phyloP scores from a whole-genome alignment of 1,284 basidiomycete species.

The Pisolithus thermaeus region DNA sequence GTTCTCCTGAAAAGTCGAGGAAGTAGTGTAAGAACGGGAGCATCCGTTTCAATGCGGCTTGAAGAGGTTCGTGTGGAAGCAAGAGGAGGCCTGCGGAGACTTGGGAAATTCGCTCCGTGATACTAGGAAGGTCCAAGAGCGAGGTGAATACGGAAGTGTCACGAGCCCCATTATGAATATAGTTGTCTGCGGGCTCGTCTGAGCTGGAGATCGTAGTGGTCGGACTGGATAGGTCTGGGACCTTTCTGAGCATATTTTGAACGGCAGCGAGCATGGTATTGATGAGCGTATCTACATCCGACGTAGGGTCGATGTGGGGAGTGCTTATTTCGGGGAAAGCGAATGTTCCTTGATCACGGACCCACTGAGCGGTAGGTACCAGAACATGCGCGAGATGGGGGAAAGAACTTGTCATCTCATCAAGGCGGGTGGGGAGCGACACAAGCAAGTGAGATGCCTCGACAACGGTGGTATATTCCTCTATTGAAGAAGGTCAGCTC shows the following conservation, averaged over 20 bases:
- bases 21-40: slow-evolving; percentile 68
- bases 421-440: slow-evolving; percentile 19
- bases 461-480: slow-evolving; percentile 19
- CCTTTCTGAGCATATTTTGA: slow-evolving; percentile 50
- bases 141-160: slow-evolving; percentile 32
- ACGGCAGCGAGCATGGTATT: slow-evolving; percentile 59
- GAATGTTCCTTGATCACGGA: slow-evolving; percentile 24
- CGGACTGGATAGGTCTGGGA: slow-evolving; percentile 21
- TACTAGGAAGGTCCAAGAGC: slow-evolving; percentile 39
- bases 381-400: slow-evolving; percentile 26
- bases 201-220: neutral
- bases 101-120: slow-evolving; percentile 33
- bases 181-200: slow-evolving; percentile 29
- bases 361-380: slow-evolving; percentile 24
- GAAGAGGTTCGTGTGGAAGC: slow-evolving; percentile 27
- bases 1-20: slow-evolving; percentile 44
- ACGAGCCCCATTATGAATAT: slow-evolving; percentile 38
- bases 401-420: slow-evolving; percentile 25
- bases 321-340: slow-evolving; percentile 14
- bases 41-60: slow-evolving; percentile 33
- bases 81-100: slow-evolving; percentile 22
- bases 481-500: slow-evolving; percentile 8
- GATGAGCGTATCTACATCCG: slow-evolving; percentile 39
- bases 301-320: neutral
- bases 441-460: slow-evolving; percentile 16